phyloP scores from a whole-genome alignment of 306 rosid species.

The Inga leiocalycina region DNA sequence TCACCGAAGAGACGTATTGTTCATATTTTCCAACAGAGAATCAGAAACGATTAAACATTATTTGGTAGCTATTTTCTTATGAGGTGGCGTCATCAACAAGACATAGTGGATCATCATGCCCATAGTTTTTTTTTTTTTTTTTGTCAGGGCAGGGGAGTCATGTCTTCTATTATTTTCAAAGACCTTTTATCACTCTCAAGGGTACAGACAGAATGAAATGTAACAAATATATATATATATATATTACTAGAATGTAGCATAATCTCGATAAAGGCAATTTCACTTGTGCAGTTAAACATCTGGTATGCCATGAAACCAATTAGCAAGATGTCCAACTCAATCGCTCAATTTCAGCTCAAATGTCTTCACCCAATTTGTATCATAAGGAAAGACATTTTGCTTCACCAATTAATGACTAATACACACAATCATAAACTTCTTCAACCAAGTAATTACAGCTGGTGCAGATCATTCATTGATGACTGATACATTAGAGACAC shows the following conservation, averaged over 20 bases:
- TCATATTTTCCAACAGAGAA: constrained; percentile 6
- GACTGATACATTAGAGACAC: background rate
- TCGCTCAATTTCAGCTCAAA: background rate
- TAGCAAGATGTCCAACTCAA: background rate
- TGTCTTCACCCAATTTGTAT: background rate
- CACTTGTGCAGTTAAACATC: background rate
- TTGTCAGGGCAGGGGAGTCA: no score
- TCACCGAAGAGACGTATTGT: background rate
- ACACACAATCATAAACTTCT: background rate
- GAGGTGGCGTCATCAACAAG: background rate
- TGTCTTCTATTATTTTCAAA: no score
- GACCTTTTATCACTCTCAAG: no score
- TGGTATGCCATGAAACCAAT: background rate
- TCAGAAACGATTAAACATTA: background rate
- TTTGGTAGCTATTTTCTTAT: background rate
- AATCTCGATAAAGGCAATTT: background rate
- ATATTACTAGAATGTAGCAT: background rate
- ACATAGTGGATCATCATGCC: background rate
- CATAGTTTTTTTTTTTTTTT: no score
- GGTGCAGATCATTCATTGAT: background rate
- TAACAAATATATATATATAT: no score
- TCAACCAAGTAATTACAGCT: background rate
- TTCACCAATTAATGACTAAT: background rate
- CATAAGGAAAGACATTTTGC: background rate
- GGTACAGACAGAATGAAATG: no score